A percentile compares a stretch with the other conserved stretches of the same genome.
Evolutionary conservation across 2,329 filamentous ascomycete species (phyloP).

Genomic region (Pseudohalonectria lignicola): DNA sequence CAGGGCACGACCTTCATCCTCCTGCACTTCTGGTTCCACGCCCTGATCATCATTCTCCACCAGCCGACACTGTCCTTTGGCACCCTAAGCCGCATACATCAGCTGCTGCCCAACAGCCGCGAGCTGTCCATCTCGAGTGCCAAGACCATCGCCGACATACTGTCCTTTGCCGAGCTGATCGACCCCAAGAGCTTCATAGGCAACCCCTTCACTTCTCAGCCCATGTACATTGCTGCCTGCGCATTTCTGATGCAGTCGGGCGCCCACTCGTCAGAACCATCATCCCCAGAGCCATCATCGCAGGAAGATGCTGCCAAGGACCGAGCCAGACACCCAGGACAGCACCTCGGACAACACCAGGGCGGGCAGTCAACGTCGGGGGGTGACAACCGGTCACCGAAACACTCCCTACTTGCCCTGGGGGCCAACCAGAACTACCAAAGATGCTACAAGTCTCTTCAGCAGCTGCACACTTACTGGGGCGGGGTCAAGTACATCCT

Average conservation of each 20-base stretch:
- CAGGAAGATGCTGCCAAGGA: conserved; percentile 18
- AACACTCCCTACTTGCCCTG: conserved; percentile 67
- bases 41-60: conserved; percentile 73
- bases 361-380: too few species aligned
- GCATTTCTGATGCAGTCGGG: conserved; percentile 79
- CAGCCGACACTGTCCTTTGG: conserved; percentile 72
- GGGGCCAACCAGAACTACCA: conserved; percentile 83
- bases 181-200: conserved; percentile 79
- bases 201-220: conserved; percentile 82
- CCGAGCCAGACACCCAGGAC: too few species aligned
- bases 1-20: conserved; percentile 82
- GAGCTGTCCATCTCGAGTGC: conserved; percentile 80
- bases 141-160: conserved; percentile 83
- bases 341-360: too few species aligned
- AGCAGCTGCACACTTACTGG: conserved; percentile 77
- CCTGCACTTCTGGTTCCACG: conserved; percentile 82
- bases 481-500: conserved; percentile 79
- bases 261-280: conserved; percentile 48
- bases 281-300: conserved; percentile 49
- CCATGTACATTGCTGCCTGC: conserved; percentile 84
- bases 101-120: conserved; percentile 68
- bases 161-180: conserved; percentile 76
- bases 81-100: conserved; percentile 46
- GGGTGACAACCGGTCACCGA: conserved; percentile 24
- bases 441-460: conserved; percentile 71